These are phyloP conservation scores for Melastoma candidum DNA, from an alignment of 441 rosid species.

Conservation along the genomic window DNA sequence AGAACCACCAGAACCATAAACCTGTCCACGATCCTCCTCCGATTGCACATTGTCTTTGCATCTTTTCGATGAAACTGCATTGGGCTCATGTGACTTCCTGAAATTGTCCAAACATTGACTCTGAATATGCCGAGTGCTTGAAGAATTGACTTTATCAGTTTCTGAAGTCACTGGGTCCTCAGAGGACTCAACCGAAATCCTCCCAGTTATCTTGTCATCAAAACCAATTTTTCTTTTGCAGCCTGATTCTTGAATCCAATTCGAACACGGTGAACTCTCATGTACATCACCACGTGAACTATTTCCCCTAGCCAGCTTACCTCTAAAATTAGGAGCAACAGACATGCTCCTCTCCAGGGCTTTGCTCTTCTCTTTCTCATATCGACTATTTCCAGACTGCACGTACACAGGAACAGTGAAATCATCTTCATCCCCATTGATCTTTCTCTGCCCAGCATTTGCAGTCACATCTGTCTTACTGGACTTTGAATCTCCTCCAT, in stretches of 20 bases:
- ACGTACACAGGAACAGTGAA: conserved; percentile 59
- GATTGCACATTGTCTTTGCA: conserved; percentile 14
- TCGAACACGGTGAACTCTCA: conserved; percentile 16
- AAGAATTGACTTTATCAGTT: conserved; percentile 12
- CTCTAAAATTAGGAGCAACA: conserved; percentile 9
- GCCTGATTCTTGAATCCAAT: conserved; percentile 21
- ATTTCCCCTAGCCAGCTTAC: conserved; percentile 14
- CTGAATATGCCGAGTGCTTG: conserved; percentile 17
- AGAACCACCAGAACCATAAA: conserved; percentile 14
- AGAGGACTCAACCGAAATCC: conserved; percentile 14
- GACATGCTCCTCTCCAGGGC: conserved; percentile 20
- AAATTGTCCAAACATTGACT: conserved; percentile 15
- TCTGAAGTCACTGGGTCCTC: conserved; percentile 17
- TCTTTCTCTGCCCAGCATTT: conserved; percentile 32
- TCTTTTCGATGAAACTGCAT: conserved; percentile 21
- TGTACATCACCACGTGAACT: conserved; percentile 13
- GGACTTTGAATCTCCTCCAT: conserved; percentile 27
- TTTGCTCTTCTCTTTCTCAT: conserved; percentile 21
- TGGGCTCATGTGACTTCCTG: conserved; percentile 21
- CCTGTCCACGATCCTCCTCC: conserved; percentile 10
- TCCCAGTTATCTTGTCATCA: conserved; percentile 19
- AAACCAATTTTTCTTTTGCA: conserved; percentile 19
- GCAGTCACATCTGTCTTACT: conserved; percentile 21
- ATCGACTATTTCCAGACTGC: conserved; percentile 27
- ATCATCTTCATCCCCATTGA: conserved; percentile 57